These are phyloP conservation scores for Didymella glomerata DNA, from an alignment of 2,329 filamentous ascomycete genomes.

Conservation along the genomic window DNA sequence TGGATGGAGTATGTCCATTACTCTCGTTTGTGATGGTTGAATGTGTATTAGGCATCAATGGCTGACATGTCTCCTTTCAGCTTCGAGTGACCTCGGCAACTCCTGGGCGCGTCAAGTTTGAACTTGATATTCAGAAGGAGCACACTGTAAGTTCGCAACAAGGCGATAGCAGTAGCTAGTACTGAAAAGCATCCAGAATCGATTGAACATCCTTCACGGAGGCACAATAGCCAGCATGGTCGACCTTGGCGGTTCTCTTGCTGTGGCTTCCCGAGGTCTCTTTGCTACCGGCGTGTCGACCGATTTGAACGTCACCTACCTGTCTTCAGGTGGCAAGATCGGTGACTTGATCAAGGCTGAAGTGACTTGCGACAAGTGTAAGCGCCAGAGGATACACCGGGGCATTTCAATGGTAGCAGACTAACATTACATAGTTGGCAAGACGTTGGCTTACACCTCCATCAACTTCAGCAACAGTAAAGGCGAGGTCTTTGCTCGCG, in stretches of 20 bases:
- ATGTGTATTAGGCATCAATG: not conserved
- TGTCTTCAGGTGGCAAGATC: conserved; percentile 69
- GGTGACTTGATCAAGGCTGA: conserved; percentile 68
- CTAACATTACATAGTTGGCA: conserved; percentile 60
- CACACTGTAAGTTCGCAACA: conserved; percentile 67
- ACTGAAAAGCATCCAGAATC: conserved; percentile 64
- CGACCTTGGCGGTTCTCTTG: conserved; percentile 71
- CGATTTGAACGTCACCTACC: conserved; percentile 72
- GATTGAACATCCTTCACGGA: conserved; percentile 77
- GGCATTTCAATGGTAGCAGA: not conserved
- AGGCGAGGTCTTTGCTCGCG: conserved; percentile 68
- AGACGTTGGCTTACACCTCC: conserved; percentile 70
- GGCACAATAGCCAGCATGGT: conserved; percentile 81
- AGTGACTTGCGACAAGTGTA: conserved; percentile 72
- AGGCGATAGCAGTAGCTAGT: not conserved
- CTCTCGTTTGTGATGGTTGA: not conserved
- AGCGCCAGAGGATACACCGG: not conserved
- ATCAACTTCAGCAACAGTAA: conserved; percentile 68
- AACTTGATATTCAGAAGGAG: conserved; percentile 75
- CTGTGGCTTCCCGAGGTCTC: conserved; percentile 70
- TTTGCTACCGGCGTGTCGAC: conserved; percentile 73
- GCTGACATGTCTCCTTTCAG: conserved; percentile 51
- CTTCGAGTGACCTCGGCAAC: conserved; percentile 71
- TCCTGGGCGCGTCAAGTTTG: conserved; percentile 76
- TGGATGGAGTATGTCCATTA: conserved; percentile 49